These are phyloP conservation scores for Arxiozyma heterogenica DNA, from an alignment of 1,139 yeast genomes.

Conservation along the genomic window DNA sequence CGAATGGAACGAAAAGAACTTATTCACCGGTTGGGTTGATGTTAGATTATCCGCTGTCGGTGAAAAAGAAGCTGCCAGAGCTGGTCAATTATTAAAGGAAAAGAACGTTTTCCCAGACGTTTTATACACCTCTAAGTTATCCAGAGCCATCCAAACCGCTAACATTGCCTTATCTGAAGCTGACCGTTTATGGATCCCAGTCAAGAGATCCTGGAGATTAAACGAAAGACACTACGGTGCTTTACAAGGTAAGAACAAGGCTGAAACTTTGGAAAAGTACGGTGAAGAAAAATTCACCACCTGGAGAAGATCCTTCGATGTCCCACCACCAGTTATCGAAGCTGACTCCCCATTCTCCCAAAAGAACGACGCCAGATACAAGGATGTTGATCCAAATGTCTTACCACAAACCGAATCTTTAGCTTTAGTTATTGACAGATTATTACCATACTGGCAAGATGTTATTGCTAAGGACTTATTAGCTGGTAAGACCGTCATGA, in stretches of 20 bases:
- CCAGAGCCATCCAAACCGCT: slow-evolving; percentile 97
- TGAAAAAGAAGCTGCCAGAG: slow-evolving; percentile 82
- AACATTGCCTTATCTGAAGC: slow-evolving; percentile 86
- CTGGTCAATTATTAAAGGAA: slow-evolving; percentile 88
- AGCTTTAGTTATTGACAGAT: slow-evolving; percentile 90
- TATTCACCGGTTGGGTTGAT: slow-evolving; percentile 99
- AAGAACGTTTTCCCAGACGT: slow-evolving; percentile 79
- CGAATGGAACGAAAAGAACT: slow-evolving; percentile 97
- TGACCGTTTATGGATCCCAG: slow-evolving; percentile 87
- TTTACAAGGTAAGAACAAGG: slow-evolving; percentile 97
- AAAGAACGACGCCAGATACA: slow-evolving; percentile 76
- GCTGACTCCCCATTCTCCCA: slow-evolving; percentile 78
- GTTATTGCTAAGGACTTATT: slow-evolving; percentile 79
- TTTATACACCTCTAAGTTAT: slow-evolving; percentile 81
- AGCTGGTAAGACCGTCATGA: slow-evolving; percentile 79
- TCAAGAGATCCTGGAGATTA: slow-evolving; percentile 93
- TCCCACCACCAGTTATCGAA: slow-evolving; percentile 88
- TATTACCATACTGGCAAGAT: slow-evolving; percentile 97
- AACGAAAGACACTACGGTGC: slow-evolving; percentile 99
- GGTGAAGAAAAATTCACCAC: slow-evolving; percentile 92
- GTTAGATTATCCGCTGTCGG: slow-evolving; percentile 79
- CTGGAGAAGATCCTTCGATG: slow-evolving; percentile 96
- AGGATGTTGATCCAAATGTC: slow-evolving; percentile 70
- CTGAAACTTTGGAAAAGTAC: slow-evolving; percentile 77
- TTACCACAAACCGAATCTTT: slow-evolving; percentile 93